Evolutionary conservation across 2,329 filamentous ascomycete genomes (phyloP), one percentile per base, ranked within the genome.

Genomic region (Myriosclerotinia duriaeana): DNA sequence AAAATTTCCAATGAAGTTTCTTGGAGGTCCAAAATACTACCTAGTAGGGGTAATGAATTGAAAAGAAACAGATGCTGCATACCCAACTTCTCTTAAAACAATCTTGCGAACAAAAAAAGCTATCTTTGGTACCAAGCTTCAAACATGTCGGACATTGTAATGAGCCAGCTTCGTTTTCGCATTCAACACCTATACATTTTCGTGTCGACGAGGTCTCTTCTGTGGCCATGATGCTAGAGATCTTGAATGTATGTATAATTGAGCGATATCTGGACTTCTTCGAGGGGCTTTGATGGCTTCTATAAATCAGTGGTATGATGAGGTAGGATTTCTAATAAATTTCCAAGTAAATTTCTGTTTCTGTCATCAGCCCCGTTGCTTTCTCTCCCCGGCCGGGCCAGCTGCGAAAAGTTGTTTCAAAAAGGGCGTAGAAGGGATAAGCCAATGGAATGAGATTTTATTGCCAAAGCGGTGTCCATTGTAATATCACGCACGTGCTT

Each of bases 71-170:
- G 26, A 22, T 34, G 15, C 30, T 36, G 70, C 86, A 74, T 87
- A 98, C 95, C 95, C 95, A 99, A 83, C 93, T 99, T 79, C 88
- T 89, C 84, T 97, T 98, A 82, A 99, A 99, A 83, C 95, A 99
- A 74, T 98, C 95, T 79, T 99, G 95, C 38, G 93, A 93, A 82
- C 95, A 99, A 81, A 98, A 99, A 80, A 88, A 97, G 81, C 92
- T 96, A 76, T 95, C 92, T 77, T 93, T 88, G 74, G 88, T 89
- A 64, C 90, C 91, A 54, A 93, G 82, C 80, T 97, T 97, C 75
- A 97, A 84, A 78, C 95, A 99, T 60, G 92, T 98, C 65, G 95
- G 95, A 79, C 95, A 99, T 79, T 98, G 93, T 56, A 99, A 82
- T 64, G 88, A 83, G 68, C 92, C 89, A 66, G 93, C 93, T 70